Evolutionary conservation across 1,284 basidiomycete species (phyloP), one percentile per base, ranked within the genome.

Genomic region (Meira nashicola): DNA sequence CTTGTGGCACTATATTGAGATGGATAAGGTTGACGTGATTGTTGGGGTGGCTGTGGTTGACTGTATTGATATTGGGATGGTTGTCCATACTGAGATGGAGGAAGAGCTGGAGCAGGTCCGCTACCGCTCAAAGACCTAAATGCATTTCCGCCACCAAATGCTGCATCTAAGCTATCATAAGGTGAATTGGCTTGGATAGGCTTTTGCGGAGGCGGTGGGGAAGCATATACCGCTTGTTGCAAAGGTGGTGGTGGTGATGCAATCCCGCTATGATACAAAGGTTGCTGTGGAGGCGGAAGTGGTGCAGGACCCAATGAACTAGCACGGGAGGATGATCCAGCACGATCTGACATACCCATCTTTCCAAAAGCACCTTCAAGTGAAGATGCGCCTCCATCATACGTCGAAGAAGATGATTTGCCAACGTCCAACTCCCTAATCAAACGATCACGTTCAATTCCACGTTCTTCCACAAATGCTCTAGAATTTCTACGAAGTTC

Each of bases 391-490:
- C n/a, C 46, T 14, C 46, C 46, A 48, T 48, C 25, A 17, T 48
- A 21, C 12, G 10, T 46, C 10, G 14, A n/a, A n/a, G 14, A 12
- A n/a, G 10, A n/a, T 10, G 14, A 17, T 23, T 48, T n/a, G 28
- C 28, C 85, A 37, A 86, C 84, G 66, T 92, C 90, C 1, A 88
- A 82, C 64, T 89, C 86, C 0, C 83, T 81, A 1, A 85, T 83
- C 23, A 94, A 76, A 14, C 82, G 81, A 46, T 88, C 86, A 14
- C 91, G 83, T 76, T 96, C 91, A 0, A 81, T 76, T n/a, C 82
- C 84, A 28, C 93, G 83, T 19, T 83, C 81, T 0, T 82, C 79
- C 2, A 89, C 82, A 69, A 88, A 95, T 0, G 81, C 78, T 52
- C 83, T 84, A 1, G 86, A 84, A 63, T 86, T 86, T 6, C 82